Evolutionary conservation across 306 rosid species (phyloP).

Genomic region (Begonia loranthoides): DNA sequence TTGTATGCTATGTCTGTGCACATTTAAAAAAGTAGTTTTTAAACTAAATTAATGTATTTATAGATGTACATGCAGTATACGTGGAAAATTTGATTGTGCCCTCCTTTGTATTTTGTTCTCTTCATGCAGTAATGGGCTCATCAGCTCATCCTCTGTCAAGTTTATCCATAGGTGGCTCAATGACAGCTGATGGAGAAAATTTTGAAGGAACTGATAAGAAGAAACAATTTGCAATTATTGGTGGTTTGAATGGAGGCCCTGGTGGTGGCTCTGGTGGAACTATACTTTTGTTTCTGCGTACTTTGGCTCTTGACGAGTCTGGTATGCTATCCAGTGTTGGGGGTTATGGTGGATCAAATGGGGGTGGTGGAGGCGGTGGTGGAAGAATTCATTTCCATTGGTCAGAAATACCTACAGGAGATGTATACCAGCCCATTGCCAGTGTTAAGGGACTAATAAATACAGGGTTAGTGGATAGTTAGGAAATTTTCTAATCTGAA

Average conservation of each 20-base stretch:
- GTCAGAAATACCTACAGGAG: conserved; percentile 90
- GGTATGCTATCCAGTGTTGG: conserved; percentile 82
- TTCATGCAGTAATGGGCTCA: conserved; percentile 75
- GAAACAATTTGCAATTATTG: conserved; percentile 13
- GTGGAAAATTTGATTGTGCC: background rate
- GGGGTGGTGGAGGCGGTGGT: conserved; percentile 95
- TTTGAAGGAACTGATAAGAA: conserved; percentile 25
- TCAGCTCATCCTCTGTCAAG: conserved; percentile 75
- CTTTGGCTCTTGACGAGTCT: conserved; percentile 43
- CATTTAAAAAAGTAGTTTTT: too few species aligned
- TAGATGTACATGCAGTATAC: too few species aligned
- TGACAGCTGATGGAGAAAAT: conserved; percentile 68
- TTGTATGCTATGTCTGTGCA: too few species aligned
- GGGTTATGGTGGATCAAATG: conserved; percentile 52
- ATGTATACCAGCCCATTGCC: conserved; percentile 93
- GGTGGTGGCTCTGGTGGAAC: conserved; percentile 99
- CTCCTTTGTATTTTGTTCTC: conserved; percentile 8
- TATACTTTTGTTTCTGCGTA: conserved; percentile 64
- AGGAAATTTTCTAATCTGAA: background rate
- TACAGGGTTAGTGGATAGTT: conserved; percentile 36
- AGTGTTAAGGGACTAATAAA: conserved; percentile 55
- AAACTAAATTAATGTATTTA: too few species aligned
- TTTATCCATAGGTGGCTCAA: conserved; percentile 62
- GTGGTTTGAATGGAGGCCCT: conserved; percentile 43
- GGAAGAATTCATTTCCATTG: conserved; percentile 98